Percentiles rank a stretch among this genome's conserved stretches.
These are phyloP conservation scores for Closterium sp. DNA, from an alignment of 139 green algal genomes.

Conservation along the genomic window DNA sequence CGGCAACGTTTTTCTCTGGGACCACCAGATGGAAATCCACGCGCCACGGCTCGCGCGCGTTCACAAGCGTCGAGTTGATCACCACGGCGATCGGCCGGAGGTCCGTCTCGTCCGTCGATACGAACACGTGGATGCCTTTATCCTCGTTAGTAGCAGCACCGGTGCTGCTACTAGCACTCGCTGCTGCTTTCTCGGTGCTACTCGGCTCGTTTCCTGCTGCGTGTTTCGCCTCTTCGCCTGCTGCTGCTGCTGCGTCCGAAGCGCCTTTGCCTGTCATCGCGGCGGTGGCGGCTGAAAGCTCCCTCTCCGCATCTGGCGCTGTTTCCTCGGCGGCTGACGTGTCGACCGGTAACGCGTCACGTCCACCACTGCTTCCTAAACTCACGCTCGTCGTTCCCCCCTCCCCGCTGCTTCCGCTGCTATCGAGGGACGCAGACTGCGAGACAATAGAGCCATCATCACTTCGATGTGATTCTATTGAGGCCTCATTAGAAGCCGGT, in stretches of 20 bases:
- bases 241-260: not conserved
- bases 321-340: not conserved
- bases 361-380: not conserved
- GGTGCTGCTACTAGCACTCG: not conserved
- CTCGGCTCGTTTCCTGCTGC: not conserved
- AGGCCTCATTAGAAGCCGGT: not conserved
- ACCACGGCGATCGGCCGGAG: slow-evolving; percentile 31
- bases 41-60: not conserved
- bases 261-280: not conserved
- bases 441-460: not conserved
- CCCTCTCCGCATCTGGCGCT: not conserved
- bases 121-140: slow-evolving; percentile 28
- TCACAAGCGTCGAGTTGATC: slow-evolving; percentile 42
- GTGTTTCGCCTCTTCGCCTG: not conserved
- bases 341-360: not conserved
- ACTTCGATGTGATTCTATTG: not conserved
- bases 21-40: not conserved
- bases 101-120: slow-evolving; percentile 28
- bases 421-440: not conserved
- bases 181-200: not conserved
- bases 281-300: not conserved
- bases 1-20: not conserved
- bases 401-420: not conserved
- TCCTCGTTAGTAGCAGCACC: not conserved
- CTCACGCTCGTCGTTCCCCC: not conserved